Evolutionary conservation across 805 yeast genomes (phyloP).

Genomic region (Candida quercuum): DNA sequence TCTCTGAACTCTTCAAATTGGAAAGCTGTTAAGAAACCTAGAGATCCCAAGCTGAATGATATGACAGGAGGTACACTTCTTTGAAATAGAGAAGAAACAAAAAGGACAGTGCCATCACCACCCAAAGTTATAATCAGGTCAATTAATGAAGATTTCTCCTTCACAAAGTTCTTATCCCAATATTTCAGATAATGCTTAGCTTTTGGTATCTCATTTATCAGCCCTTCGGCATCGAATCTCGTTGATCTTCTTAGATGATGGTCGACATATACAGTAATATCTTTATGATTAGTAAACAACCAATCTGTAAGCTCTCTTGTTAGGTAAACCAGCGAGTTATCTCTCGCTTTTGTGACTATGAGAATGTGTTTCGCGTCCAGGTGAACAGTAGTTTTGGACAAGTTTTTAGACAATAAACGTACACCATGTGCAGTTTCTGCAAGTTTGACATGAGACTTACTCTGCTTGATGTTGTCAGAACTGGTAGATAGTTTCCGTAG

Average conservation of each 20-base stretch:
- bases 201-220: conserved; percentile 42
- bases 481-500: conserved; percentile 20
- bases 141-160: conserved; percentile 36
- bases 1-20: conserved; percentile 67
- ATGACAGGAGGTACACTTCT: conserved; percentile 86
- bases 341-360: conserved; percentile 88
- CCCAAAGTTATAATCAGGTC: conserved; percentile 88
- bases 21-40: conserved; percentile 89
- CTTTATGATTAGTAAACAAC: conserved; percentile 42
- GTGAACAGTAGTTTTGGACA: conserved; percentile 65
- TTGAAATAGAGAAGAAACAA: conserved; percentile 83
- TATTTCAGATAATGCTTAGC: conserved; percentile 45
- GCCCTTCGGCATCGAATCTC: conserved; percentile 54
- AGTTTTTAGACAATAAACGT: conserved; percentile 64
- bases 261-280: conserved; percentile 65
- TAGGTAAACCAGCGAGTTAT: conserved; percentile 66
- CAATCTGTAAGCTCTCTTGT: conserved; percentile 80
- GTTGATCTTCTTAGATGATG: conserved; percentile 53
- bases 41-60: conserved; percentile 82
- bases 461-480: conserved; percentile 44
- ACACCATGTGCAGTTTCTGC: conserved; percentile 83
- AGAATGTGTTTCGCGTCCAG: conserved; percentile 64
- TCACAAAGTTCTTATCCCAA: conserved; percentile 64
- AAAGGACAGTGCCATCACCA: conserved; percentile 94
- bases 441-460: conserved; percentile 65